phyloP scores from a whole-genome alignment of 1,284 basidiomycete species.

The Meira nashicola region DNA sequence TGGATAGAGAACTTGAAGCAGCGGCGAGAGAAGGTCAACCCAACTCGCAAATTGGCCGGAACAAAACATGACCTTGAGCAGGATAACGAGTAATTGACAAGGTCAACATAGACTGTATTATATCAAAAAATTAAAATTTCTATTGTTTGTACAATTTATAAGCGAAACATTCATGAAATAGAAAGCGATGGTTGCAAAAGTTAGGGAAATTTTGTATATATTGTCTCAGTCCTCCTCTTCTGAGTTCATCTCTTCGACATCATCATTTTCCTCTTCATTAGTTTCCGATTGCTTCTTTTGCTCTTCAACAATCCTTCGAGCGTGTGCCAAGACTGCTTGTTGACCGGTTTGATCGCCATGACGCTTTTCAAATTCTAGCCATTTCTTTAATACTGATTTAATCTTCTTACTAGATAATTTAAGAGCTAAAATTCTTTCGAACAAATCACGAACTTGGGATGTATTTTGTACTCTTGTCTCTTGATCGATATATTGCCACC shows the following conservation, averaged over 20 bases:
- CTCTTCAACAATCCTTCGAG: conserved; percentile 64
- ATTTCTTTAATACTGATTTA: conserved; percentile 82
- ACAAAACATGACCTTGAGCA: too few species aligned
- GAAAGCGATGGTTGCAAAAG: too few species aligned
- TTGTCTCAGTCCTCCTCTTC: too few species aligned
- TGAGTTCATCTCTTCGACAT: too few species aligned
- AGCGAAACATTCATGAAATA: too few species aligned
- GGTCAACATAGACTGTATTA: neutral
- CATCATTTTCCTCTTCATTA: too few species aligned
- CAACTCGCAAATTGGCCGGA: too few species aligned
- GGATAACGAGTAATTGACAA: too few species aligned
- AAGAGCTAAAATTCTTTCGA: conserved; percentile 70
- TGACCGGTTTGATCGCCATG: conserved; percentile 82
- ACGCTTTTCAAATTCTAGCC: conserved; percentile 80
- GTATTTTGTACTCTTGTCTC: conserved; percentile 71
- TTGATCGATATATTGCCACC: conserved; percentile 97
- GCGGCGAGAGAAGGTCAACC: neutral
- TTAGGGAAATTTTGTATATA: too few species aligned
- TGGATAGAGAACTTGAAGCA: conserved; percentile 13
- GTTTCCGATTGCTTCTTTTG: too few species aligned
- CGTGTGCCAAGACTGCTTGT: conserved; percentile 75
- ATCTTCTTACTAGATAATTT: conserved; percentile 93
- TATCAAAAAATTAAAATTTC: neutral
- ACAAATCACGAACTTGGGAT: conserved; percentile 65
- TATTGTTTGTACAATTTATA: too few species aligned